A percentile compares a stretch with the other conserved stretches of the same genome.
These are phyloP conservation scores for Rhipidocladum racemiflorum DNA, from an alignment of 176 grass and related monocot species.

Conservation along the genomic window DNA sequence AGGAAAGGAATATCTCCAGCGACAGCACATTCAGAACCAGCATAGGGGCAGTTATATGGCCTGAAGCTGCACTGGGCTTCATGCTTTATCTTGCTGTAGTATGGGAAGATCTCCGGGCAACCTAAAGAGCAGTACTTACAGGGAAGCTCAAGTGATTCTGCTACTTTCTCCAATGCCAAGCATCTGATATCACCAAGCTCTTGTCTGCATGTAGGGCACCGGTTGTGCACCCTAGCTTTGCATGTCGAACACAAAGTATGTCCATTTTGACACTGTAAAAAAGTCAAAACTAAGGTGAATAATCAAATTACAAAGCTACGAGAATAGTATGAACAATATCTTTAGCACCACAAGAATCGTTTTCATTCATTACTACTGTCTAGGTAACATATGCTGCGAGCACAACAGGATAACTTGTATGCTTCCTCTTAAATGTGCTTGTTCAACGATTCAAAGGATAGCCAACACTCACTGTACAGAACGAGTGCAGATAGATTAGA, in stretches of 20 bases:
- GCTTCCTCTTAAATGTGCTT: conserved; percentile 2
- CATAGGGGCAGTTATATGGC: conserved; percentile 58
- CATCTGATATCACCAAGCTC: conserved; percentile 61
- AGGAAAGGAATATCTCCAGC: conserved; percentile 61
- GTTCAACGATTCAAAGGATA: not conserved
- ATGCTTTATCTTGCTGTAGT: conserved; percentile 67
- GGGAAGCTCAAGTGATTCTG: conserved; percentile 56
- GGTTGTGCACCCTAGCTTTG: conserved; percentile 59
- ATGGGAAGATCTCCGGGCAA: conserved; percentile 57
- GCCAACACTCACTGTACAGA: not conserved
- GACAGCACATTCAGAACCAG: conserved; percentile 64
- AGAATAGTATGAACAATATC: not conserved
- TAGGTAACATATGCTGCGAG: not conserved
- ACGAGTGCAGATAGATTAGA: not conserved
- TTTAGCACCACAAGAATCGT: not conserved
- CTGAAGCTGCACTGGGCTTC: conserved; percentile 59
- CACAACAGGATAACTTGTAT: not conserved
- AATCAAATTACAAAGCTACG: conserved; percentile 12
- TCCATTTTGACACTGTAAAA: conserved; percentile 55
- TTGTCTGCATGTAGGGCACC: conserved; percentile 64
- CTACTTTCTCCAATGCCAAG: conserved; percentile 59
- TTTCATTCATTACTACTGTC: not conserved
- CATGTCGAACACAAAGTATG: conserved; percentile 57
- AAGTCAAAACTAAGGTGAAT: conserved; percentile 7
- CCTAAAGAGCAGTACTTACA: conserved; percentile 62